Evolutionary conservation across 2,329 filamentous ascomycete species (phyloP).

Genomic region (Aaosphaeria arxii): DNA sequence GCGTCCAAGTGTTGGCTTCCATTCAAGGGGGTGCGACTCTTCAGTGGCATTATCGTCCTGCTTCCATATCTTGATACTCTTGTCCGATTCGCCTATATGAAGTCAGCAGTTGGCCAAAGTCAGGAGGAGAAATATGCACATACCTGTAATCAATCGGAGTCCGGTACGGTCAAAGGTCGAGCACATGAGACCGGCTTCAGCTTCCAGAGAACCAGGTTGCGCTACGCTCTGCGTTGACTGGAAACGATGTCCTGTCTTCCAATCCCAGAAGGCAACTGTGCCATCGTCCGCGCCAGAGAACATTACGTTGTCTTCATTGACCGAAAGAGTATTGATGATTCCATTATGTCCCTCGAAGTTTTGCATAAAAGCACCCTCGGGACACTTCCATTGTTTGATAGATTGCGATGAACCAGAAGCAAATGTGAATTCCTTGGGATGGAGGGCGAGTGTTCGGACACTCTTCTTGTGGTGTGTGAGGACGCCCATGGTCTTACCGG

Average conservation of each 20-base stretch:
- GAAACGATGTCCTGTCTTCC: conserved; percentile 93
- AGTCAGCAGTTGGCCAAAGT: too few species aligned
- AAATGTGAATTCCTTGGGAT: conserved; percentile 95
- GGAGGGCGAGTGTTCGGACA: conserved; percentile 76
- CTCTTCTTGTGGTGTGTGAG: conserved; percentile 99
- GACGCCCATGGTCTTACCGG: conserved; percentile 93
- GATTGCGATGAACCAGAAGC: conserved; percentile 86
- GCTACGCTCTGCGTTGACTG: conserved; percentile 87
- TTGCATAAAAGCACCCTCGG: conserved; percentile 97
- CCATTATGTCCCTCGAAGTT: conserved; percentile 96
- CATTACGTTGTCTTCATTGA: conserved; percentile 92
- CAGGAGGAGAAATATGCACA: too few species aligned
- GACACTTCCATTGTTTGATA: conserved; percentile 99
- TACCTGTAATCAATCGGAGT: conserved; percentile 71
- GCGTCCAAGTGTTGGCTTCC: conserved; percentile 77
- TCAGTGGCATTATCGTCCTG: conserved; percentile 87
- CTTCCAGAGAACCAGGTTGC: conserved; percentile 89
- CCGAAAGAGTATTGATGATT: conserved; percentile 90
- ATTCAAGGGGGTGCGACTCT: conserved; percentile 87
- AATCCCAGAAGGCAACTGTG: conserved; percentile 97
- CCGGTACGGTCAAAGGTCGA: conserved; percentile 90
- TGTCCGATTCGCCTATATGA: conserved; percentile 77
- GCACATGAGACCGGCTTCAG: conserved; percentile 92
- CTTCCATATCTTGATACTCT: conserved; percentile 92
- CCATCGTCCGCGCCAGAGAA: conserved; percentile 96